phyloP scores from a whole-genome alignment of 108 stramenopile species.

The Skeletonema potamos region DNA sequence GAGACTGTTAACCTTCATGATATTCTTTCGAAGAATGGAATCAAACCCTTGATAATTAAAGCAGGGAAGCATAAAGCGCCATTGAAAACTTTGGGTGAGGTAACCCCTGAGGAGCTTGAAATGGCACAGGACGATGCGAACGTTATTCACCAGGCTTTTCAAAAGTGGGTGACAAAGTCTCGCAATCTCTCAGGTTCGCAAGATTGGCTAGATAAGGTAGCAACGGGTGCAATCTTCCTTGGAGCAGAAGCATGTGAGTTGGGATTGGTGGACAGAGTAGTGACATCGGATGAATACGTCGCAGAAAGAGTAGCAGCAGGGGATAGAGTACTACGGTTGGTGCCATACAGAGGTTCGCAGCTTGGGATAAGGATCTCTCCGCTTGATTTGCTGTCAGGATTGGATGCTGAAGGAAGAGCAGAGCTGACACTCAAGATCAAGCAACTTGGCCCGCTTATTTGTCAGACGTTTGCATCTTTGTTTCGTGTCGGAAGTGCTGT shows the following conservation, averaged over 20 bases:
- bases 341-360: constrained; percentile 45
- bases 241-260: constrained; percentile 60
- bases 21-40: constrained; percentile 58
- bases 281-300: constrained; percentile 85
- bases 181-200: constrained; percentile 22
- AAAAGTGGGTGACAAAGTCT: constrained; percentile 44
- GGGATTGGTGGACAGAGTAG: constrained; percentile 69
- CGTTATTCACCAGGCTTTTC: constrained; percentile 74
- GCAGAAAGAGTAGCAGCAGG: constrained; percentile 67
- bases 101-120: constrained; percentile 58
- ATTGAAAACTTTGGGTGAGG: constrained; percentile 60
- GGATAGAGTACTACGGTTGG: constrained; percentile 58
- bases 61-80: constrained; percentile 79
- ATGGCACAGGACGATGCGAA: constrained; percentile 60
- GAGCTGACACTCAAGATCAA: constrained; percentile 72
- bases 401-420: constrained; percentile 44
- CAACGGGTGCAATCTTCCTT: constrained; percentile 69
- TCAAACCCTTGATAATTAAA: constrained; percentile 67
- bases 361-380: constrained; percentile 40
- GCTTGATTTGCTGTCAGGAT: constrained; percentile 36
- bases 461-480: constrained; percentile 74
- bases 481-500: constrained; percentile 61
- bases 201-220: constrained; percentile 56
- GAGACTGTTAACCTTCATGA: constrained; percentile 76
- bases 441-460: constrained; percentile 39